Conservation (phyloP, 139 green algal genomes). For the Micromonas pusilla region DNA sequence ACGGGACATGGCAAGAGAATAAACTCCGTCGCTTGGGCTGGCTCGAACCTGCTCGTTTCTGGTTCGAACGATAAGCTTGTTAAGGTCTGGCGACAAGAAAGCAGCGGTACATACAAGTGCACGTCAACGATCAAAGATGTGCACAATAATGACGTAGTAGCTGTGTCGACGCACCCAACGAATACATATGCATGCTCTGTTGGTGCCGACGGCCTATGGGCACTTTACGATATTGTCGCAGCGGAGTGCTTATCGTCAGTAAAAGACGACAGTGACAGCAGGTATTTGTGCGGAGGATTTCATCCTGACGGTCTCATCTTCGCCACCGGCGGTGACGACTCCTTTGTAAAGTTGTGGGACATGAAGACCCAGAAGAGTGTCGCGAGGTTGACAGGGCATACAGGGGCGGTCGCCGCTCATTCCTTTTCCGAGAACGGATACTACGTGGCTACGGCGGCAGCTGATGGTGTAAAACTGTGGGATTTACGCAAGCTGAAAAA, state of each 20-base stretch:
- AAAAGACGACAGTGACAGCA: constrained; percentile 31
- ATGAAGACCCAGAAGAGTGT: constrained; percentile 41
- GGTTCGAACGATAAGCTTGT: constrained; percentile 72
- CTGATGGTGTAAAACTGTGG: constrained; percentile 89
- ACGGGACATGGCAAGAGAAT: constrained; percentile 79
- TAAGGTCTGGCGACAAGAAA: constrained; percentile 73
- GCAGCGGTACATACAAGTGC: constrained; percentile 27
- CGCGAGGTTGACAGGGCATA: constrained; percentile 69
- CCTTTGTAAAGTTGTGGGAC: constrained; percentile 78
- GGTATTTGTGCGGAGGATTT: constrained; percentile 42
- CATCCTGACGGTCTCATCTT: constrained; percentile 67
- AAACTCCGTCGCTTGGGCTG: constrained; percentile 40
- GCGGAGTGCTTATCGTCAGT: constrained; percentile 62
- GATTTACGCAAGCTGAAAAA: constrained; percentile 93
- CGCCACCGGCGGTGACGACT: constrained; percentile 58
- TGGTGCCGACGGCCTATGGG: constrained; percentile 69
- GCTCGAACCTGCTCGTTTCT: constrained; percentile 54
- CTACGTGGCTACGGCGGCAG: constrained; percentile 64
- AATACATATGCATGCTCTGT: constrained; percentile 75
- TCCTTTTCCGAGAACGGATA: constrained; percentile 92
- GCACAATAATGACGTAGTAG: constrained; percentile 42
- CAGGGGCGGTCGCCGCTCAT: constrained; percentile 52
- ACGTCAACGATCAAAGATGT: constrained; percentile 40
- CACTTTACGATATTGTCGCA: constrained; percentile 69
- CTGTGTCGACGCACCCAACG: constrained; percentile 62